phyloP scores from a whole-genome alignment of 352 stramenopile species.

The Phytophthora colocasiae region DNA sequence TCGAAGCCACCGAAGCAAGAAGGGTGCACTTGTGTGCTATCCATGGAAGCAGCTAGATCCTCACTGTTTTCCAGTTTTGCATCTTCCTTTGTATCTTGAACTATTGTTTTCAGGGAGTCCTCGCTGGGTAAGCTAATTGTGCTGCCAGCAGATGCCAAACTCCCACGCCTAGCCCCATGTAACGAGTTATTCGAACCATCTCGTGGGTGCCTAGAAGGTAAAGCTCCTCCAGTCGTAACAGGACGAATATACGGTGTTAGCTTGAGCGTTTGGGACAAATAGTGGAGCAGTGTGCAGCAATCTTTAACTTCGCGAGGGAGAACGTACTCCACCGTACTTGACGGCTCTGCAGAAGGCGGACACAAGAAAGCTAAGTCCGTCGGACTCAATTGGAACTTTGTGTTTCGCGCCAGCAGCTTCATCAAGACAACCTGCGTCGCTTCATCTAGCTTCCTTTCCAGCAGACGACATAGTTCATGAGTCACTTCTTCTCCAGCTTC shows the following conservation, averaged over 20 bases:
- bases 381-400: constrained; percentile 83
- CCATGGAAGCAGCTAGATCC: neutral
- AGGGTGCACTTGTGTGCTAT: constrained; percentile 37
- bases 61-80: constrained; percentile 4
- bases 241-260: constrained; percentile 64
- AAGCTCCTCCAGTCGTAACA: constrained; percentile 37
- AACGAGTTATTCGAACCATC: constrained; percentile 21
- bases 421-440: constrained; percentile 87
- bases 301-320: constrained; percentile 50
- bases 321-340: constrained; percentile 52
- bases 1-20: constrained; percentile 40
- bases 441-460: constrained; percentile 90
- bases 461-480: constrained; percentile 76
- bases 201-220: constrained; percentile 24
- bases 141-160: constrained; percentile 33
- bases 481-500: constrained; percentile 85
- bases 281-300: constrained; percentile 50
- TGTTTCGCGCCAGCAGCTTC: constrained; percentile 86
- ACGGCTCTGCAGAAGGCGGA: constrained; percentile 49
- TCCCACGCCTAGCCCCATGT: constrained; percentile 25
- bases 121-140: constrained; percentile 29
- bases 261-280: constrained; percentile 70
- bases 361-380: constrained; percentile 84
- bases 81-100: constrained; percentile 8
- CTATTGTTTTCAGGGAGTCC: constrained; percentile 21